Base-by-base conservation (phyloP, 2,329 filamentous ascomycete species). In the Botrytis byssoidea region DNA sequence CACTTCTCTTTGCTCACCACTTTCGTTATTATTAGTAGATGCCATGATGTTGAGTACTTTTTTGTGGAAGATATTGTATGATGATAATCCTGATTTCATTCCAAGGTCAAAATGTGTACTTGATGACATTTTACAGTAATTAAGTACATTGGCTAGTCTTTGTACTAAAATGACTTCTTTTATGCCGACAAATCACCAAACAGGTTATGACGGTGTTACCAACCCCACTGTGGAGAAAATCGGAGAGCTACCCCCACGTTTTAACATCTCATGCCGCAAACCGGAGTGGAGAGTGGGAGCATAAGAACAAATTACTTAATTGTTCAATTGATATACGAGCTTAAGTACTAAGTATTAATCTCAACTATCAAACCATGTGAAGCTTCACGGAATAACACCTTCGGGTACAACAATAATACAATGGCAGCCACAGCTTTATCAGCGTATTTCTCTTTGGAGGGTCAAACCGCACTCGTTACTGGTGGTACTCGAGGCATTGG, bases 401-500 rank as follows among this genome's bases (percentile, higher is more conserved):
- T 60, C 44, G 40, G 48, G 35, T 57, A 44, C 32, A 44, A 65
- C 1, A 57, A 37, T 0, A 67, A 32, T n/a, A 77, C 29, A 61
- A 80, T 81, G 78, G 73, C 78, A 32, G 69, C 74, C 42, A 70
- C 77, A 72, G 73, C 76, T 70, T 66, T 75, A 51, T 35, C 76
- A 59, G 70, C 77, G 22, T 71, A 82, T 60, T 83, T 83, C 72
- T 79, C 80, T 55, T 77, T 83, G 18, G 78, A 79, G 66, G 81
- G 81, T 25, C 81, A 83, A 79, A 84, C 80, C 29, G 82, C 81
- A 16, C 72, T 83, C 22, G 76, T 83, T 9, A 83, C 82, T 3
- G 82, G 83, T 18, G 82, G 80, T 70, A 83, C 81, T 18, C 78
- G 83, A 55, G 83, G 83, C 10, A 82, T 84, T 72, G 83, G 83